phyloP scores from a whole-genome alignment of 2,329 filamentous ascomycete species.

The Ramichloridium luteum region DNA sequence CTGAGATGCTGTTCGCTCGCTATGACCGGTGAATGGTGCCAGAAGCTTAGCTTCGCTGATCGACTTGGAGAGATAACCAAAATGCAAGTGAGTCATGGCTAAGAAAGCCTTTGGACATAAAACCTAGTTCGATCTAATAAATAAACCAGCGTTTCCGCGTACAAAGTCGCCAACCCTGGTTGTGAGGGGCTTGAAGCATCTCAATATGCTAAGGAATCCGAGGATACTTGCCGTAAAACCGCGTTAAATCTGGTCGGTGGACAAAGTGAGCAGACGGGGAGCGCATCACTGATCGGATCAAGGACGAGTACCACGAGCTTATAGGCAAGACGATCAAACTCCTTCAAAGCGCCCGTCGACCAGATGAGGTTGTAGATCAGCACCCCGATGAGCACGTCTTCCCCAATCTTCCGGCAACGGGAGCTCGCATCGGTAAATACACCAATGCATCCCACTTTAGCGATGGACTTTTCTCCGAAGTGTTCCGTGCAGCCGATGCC shows the following conservation, averaged over 20 bases:
- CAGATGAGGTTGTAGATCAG: constrained; percentile 17
- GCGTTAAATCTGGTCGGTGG: too few relatives aligned
- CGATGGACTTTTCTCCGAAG: constrained; percentile 66
- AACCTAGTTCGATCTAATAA: not conserved
- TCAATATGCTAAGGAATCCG: constrained; percentile 50
- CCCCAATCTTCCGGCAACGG: constrained; percentile 23
- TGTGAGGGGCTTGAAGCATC: constrained; percentile 38
- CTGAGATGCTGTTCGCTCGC: too few relatives aligned
- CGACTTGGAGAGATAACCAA: constrained; percentile 32
- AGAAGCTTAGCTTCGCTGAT: constrained; percentile 32
- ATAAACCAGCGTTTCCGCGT: constrained; percentile 31
- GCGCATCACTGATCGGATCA: too few relatives aligned
- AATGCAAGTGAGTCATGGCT: constrained; percentile 33
- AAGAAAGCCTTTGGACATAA: not conserved
- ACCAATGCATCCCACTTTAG: constrained; percentile 43
- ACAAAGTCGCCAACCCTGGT: constrained; percentile 33
- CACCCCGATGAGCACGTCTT: constrained; percentile 19
- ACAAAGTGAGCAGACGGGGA: too few relatives aligned
- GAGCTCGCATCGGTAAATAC: constrained; percentile 43
- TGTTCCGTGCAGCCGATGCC: constrained; percentile 55
- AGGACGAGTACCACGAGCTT: constrained; percentile 40
- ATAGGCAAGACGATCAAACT: constrained; percentile 24
- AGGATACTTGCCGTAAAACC: constrained; percentile 52
- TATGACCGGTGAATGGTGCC: constrained; percentile 29
- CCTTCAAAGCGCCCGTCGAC: constrained; percentile 23